These are phyloP conservation scores for Nitzschia palea DNA, from an alignment of 108 stramenopile genomes.

Conservation along the genomic window DNA sequence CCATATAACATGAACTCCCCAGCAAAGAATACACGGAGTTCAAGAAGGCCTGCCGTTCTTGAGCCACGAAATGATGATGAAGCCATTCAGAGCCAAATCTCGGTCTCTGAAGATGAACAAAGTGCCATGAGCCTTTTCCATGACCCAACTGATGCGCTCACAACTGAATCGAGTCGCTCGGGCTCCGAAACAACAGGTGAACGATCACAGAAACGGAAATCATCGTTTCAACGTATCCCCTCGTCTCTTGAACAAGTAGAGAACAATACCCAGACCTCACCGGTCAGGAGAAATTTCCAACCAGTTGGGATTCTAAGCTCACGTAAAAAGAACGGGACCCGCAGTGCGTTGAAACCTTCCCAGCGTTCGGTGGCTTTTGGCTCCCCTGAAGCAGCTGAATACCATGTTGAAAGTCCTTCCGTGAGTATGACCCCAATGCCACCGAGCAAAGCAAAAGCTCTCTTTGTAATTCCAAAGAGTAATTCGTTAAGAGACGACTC, in stretches of 20 bases:
- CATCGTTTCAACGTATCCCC: neutral
- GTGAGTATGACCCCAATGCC: slow-evolving; percentile 79
- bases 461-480: slow-evolving; percentile 45
- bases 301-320: slow-evolving; percentile 37
- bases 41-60: slow-evolving; percentile 3
- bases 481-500: neutral
- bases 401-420: slow-evolving; percentile 79
- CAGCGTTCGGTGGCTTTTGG: slow-evolving; percentile 72
- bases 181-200: no score
- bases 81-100: neutral
- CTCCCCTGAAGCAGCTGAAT: slow-evolving; percentile 75
- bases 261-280: neutral
- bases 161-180: no score
- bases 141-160: no score
- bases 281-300: slow-evolving; percentile 1
- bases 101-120: neutral
- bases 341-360: slow-evolving; percentile 51
- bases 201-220: neutral
- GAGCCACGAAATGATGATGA: no score
- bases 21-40: slow-evolving; percentile 49
- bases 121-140: neutral
- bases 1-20: slow-evolving; percentile 49
- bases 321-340: slow-evolving; percentile 18
- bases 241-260: neutral
- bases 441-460: slow-evolving; percentile 44